Base-by-base conservation (phyloP, 768 basidiomycete species). In the Trametes sanguinea region DNA sequence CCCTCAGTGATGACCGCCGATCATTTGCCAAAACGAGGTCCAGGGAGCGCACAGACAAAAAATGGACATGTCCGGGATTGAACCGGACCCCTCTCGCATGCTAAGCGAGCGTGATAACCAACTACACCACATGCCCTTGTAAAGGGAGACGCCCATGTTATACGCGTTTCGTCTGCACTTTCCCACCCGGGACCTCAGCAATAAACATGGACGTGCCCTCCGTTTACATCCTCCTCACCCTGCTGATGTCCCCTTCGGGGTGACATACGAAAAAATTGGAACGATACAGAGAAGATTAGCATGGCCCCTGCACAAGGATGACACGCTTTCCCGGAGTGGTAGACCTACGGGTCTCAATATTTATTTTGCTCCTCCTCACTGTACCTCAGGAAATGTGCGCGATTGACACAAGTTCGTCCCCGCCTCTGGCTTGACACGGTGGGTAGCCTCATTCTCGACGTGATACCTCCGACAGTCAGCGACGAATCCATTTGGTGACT, bases 221-320 rank as follows among this genome's bases (percentile, higher is more conserved):
- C 0, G 16, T 27, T 8, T 2, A 4, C 45, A 1, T 27, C 17
- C 4, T 27, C 35, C 35, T 1, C 35, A 1, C 22, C 22, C 1
- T 1, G 1, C 22, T 1, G 1, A 33, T 85, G 86, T 87, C 86
- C 88, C 87, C 87, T 89, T 89, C 86, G 87, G 87, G 87, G 90
- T 88, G 88, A 87, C 90, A 90, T 89, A 92, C 86, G 88, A 89
- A 90, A 94, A 94, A 92, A 90, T 94, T 94, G 93, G 91, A 95
- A 94, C 92, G 90, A 95, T 95, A 95, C 94, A 95, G 94, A 96
- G 94, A 95, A 95, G 94, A 95, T 96, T 95, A 95, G 94, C 94
- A 96, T 96, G 92, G 95, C 94, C 94, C 95, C 94, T 96, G 94
- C 94, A 95, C 94, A 97, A 95, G 95, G 94, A 95, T 95, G 94